These are phyloP conservation scores for Stentor coeruleus DNA, from an alignment of 73 alveolate genomes.

Conservation along the genomic window DNA sequence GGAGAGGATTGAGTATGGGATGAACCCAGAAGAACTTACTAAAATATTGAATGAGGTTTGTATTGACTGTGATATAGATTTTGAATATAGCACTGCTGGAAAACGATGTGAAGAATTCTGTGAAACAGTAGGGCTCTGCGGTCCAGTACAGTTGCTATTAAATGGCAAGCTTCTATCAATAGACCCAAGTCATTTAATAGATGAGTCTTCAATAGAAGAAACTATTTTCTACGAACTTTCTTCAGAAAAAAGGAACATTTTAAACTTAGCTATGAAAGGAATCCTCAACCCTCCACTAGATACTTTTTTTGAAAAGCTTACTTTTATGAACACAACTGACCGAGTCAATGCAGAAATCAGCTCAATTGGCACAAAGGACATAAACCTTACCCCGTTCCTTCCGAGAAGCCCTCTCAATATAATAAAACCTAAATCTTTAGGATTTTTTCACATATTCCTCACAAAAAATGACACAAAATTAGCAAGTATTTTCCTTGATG, in stretches of 20 bases:
- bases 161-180: not conserved
- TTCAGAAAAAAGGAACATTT: not conserved
- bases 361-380: not conserved
- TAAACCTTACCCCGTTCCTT: not conserved
- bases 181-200: not conserved
- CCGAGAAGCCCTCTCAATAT: not conserved
- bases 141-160: not conserved
- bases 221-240: not conserved
- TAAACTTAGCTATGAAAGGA: not conserved
- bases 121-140: conserved; percentile 1
- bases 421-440: not conserved
- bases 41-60: not conserved
- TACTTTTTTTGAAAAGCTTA: conserved; percentile 17
- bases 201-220: not conserved
- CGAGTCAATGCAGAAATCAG: conserved; percentile 1
- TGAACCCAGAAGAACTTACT: not conserved
- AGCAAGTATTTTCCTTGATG: not conserved
- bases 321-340: not conserved
- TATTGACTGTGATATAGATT: not conserved
- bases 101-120: conserved; percentile 4
- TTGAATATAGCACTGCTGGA: not conserved
- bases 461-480: not conserved
- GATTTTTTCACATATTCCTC: not conserved
- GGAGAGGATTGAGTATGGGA: not conserved
- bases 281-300: not conserved